A percentile compares a stretch with the other conserved stretches of the same genome.
Conservation (phyloP, 305 asterid genomes). For the Solanum aculeatissimum region DNA sequence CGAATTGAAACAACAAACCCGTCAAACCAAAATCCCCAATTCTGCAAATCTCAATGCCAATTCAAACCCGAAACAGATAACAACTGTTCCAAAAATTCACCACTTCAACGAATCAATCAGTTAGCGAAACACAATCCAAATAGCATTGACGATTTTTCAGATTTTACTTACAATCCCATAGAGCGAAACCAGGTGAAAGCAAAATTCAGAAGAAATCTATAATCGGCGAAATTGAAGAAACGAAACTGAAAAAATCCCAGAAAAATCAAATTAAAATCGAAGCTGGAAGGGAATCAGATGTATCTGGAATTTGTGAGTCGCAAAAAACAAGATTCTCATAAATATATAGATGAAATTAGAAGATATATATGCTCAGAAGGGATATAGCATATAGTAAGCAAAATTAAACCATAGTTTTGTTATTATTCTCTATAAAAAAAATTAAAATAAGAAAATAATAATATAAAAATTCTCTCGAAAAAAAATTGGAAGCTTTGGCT, state of each 20-base stretch:
- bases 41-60: not conserved
- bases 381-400: not conserved
- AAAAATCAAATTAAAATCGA: not conserved
- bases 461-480: constrained; percentile 11
- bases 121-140: not conserved
- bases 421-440: not conserved
- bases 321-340: not conserved
- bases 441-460: not conserved
- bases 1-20: not conserved
- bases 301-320: not conserved
- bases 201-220: not conserved
- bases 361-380: not conserved
- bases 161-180: not conserved
- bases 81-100: not conserved
- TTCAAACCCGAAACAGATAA: not conserved
- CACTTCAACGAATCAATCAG: not conserved
- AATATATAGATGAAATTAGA: not conserved
- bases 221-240: not conserved
- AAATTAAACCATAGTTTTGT: not conserved
- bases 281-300: not conserved
- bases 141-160: not conserved
- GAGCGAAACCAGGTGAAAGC: not conserved
- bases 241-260: not conserved
- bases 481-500: constrained; percentile 37
- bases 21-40: not conserved